Evolutionary conservation across 768 basidiomycete species (phyloP), one percentile per base, ranked within the genome.

Genomic region (Lentinula aciculospora): DNA sequence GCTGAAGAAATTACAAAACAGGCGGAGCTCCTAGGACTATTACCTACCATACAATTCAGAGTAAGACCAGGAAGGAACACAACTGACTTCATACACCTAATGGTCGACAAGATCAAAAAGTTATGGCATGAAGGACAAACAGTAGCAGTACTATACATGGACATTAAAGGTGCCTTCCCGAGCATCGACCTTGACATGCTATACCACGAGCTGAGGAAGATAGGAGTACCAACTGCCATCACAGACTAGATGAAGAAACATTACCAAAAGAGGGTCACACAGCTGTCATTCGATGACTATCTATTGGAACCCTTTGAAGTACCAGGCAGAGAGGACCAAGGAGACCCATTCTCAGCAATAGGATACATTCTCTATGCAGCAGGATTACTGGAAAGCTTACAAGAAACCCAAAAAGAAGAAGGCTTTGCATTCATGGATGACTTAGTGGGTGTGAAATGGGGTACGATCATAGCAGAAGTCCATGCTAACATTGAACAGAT

Each of bases 91-190:
- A 32, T 72, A 1, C 68, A 72, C 50, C 28, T 63, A 17, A 44
- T 69, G 0, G 61, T 63, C n/a, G 45, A 62, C 8, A 61, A 25
- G 9, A 59, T 68, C 39, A 65, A 64, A 34, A 54, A 65, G 12
- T 58, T 63, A 17, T 70, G 68, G 68, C 61, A 3, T n/a, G n/a
- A n/a, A n/a, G n/a, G n/a, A n/a, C n/a, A n/a, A n/a, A n/a, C n/a
- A n/a, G n/a, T n/a, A n/a, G 59, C 63, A 3, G 61, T 58, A 0
- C 62, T 74, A 1, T 70, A 67, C 56, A 63, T 72, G 2, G 71
- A 73, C 48, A 63, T 71, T 1, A 58, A 70, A 59, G 65, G 63
- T 0, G 66, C 67, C 0, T 72, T 67, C 53, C 67, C 71, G 2
- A 72, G 62, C 40, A 58, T 58, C 4, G 62, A 57, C 10, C 45